A percentile compares a stretch with the other conserved stretches of the same genome.
Conservation (phyloP, 768 basidiomycete genomes). For the Leccinum obscurum region DNA sequence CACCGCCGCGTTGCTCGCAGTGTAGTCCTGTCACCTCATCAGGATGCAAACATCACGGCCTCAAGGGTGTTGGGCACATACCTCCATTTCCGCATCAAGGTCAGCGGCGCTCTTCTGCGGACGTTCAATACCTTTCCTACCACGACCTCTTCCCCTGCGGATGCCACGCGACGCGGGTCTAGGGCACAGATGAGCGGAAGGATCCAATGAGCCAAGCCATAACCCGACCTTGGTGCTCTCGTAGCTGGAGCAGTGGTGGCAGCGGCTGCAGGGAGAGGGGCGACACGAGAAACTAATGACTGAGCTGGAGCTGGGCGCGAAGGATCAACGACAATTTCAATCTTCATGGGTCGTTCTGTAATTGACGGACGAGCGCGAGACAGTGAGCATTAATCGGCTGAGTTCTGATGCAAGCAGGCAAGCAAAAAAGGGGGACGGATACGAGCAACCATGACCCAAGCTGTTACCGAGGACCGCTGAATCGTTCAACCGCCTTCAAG, state of each 20-base stretch:
- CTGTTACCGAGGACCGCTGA: constrained; percentile 25
- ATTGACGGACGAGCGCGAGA: constrained; percentile 35
- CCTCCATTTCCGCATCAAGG: constrained; percentile 98
- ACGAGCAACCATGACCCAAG: constrained; percentile 34
- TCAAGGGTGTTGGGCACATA: constrained; percentile 34
- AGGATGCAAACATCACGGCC: not conserved
- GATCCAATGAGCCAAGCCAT: not conserved
- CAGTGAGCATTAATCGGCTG: constrained; percentile 37
- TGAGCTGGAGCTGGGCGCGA: constrained; percentile 58
- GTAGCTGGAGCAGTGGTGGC: constrained; percentile 21
- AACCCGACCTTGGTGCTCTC: constrained; percentile 38
- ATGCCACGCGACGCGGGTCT: constrained; percentile 41
- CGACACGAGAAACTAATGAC: constrained; percentile 81
- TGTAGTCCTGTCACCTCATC: constrained; percentile 58
- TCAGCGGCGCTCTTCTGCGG: constrained; percentile 81
- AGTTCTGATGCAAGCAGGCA: constrained; percentile 36
- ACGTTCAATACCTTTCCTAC: constrained; percentile 53
- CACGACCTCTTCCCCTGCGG: constrained; percentile 46
- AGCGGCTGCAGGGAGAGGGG: constrained; percentile 53
- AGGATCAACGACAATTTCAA: constrained; percentile 94
- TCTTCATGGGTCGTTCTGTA: constrained; percentile 96
- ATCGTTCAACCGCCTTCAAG: constrained; percentile 27
- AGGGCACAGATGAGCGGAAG: constrained; percentile 12
- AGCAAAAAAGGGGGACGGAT: constrained; percentile 46
- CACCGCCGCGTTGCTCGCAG: constrained; percentile 46